Evolutionary conservation across 208 protist genomes (phyloP).

Genomic region (Naegleria fowleri): DNA sequence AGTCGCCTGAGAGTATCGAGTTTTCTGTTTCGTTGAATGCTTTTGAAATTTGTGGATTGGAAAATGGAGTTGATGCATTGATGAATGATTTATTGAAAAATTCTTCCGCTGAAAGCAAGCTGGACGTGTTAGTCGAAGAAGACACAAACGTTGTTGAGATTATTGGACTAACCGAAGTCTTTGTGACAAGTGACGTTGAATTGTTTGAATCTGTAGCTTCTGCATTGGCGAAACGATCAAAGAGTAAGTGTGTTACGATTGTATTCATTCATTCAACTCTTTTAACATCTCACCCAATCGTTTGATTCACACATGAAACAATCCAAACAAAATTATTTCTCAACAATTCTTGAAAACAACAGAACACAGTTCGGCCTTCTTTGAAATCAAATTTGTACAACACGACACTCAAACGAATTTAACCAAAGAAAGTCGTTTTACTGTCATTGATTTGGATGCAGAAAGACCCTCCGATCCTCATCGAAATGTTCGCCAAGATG

Average conservation of each 20-base stretch:
- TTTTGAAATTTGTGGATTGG: background rate
- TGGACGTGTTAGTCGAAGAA: background rate
- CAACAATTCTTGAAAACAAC: too few species aligned
- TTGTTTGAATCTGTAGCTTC: background rate
- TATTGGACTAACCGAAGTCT: background rate
- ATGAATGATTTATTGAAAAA: slow-evolving; percentile 1
- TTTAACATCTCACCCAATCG: too few species aligned
- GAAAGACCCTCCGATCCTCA: background rate
- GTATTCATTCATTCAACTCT: too few species aligned
- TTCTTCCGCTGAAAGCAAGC: background rate
- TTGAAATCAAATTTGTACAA: slow-evolving; percentile 10
- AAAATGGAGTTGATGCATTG: background rate
- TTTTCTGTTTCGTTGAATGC: background rate
- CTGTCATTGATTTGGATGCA: background rate
- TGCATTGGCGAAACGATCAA: background rate
- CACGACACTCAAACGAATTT: background rate
- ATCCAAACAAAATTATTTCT: too few species aligned
- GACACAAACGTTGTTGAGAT: background rate
- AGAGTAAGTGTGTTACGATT: background rate
- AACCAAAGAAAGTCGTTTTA: background rate
- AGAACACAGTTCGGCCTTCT: background rate
- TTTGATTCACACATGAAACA: too few species aligned
- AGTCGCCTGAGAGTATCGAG: background rate
- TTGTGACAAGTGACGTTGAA: background rate
- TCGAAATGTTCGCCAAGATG: background rate